These are phyloP conservation scores for Mycena maculata DNA, from an alignment of 768 basidiomycete genomes.

Conservation along the genomic window DNA sequence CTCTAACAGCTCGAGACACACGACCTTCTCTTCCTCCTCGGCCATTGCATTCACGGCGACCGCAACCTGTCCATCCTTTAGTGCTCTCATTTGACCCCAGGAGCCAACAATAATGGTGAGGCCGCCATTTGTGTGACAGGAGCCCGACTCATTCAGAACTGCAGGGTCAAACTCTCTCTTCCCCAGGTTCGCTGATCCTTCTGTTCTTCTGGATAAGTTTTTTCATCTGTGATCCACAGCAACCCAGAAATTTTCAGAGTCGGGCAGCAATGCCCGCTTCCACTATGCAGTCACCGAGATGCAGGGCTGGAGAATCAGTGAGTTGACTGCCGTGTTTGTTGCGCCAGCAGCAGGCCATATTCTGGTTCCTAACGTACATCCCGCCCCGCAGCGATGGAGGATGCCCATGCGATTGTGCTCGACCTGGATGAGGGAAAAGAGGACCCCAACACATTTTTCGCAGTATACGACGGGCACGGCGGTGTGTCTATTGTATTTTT, in stretches of 20 bases:
- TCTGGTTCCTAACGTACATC: constrained; percentile 33
- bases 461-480: constrained; percentile 98
- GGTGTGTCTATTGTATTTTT: constrained; percentile 61
- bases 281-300: constrained; percentile 90
- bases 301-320: constrained; percentile 99
- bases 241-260: constrained; percentile 83
- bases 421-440: constrained; percentile 67
- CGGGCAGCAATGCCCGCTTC: constrained; percentile 77
- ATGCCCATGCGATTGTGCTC: constrained; percentile 85
- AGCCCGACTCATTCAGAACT: constrained; percentile 31
- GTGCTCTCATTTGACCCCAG: constrained; percentile 20
- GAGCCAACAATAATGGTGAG: constrained; percentile 31
- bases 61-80: not conserved
- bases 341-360: constrained; percentile 13
- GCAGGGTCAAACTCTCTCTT: constrained; percentile 89
- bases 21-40: constrained; percentile 16
- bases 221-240: constrained; percentile 55
- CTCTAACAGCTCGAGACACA: constrained; percentile 25
- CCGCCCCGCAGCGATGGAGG: constrained; percentile 88
- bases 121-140: not conserved
- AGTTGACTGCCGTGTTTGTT: constrained; percentile 51
- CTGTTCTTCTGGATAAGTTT: constrained; percentile 5
- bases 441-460: constrained; percentile 84
- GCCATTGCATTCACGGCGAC: not conserved
- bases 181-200: constrained; percentile 67